Conservation (phyloP, 805 yeast genomes). For the Candida peoriensis region DNA sequence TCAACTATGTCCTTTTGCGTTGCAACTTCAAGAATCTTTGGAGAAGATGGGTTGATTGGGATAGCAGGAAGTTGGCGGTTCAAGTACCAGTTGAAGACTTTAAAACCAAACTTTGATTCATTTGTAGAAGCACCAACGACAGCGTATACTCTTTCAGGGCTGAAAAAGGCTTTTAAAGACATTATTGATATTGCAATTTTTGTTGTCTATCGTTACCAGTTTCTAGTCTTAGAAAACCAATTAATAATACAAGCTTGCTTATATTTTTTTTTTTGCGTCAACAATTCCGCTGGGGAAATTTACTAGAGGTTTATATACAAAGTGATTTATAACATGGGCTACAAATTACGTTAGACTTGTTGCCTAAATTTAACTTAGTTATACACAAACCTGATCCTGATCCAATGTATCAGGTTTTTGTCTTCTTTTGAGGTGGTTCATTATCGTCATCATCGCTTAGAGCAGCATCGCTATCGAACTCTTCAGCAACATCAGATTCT, state of each 20-base stretch:
- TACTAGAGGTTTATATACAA: background rate
- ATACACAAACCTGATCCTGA: background rate
- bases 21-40: conserved; percentile 39
- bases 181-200: conserved; percentile 4
- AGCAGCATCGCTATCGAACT: conserved; percentile 20
- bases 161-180: conserved; percentile 42
- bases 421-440: conserved; percentile 35
- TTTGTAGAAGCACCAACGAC: conserved; percentile 72
- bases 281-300: no score
- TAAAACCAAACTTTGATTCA: conserved; percentile 62
- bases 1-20: conserved; percentile 31
- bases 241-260: no score
- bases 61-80: conserved; percentile 50
- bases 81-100: conserved; percentile 64
- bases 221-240: background rate
- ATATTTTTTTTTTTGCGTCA: no score
- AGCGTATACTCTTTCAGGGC: conserved; percentile 47
- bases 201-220: no score
- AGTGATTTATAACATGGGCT: background rate
- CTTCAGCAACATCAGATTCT: conserved; percentile 37
- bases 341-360: no score
- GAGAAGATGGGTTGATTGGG: conserved; percentile 59
- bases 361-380: no score
- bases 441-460: conserved; percentile 18
- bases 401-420: conserved; percentile 24